Conservation (phyloP, 78 protist genomes). For the Planoprotostelium fungivorum region DNA sequence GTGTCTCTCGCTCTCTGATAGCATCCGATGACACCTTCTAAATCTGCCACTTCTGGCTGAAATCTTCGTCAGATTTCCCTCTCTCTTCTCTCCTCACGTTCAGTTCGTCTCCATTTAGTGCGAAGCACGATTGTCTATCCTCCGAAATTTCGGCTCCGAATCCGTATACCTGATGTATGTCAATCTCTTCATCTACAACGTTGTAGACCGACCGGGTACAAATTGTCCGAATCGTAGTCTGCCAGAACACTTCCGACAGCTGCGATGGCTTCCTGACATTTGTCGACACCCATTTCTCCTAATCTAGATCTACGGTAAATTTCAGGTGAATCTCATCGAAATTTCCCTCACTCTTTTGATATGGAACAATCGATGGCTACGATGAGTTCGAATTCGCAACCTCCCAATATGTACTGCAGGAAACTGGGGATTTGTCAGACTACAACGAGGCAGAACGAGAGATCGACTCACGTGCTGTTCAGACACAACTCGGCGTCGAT, state of each 20-base stretch:
- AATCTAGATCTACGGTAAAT: too few species aligned
- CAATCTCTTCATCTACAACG: background rate
- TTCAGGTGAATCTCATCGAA: too few species aligned
- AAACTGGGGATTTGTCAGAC: too few species aligned
- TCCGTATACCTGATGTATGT: background rate
- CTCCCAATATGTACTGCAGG: slow-evolving; percentile 70
- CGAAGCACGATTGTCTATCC: background rate
- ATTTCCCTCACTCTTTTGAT: slow-evolving; percentile 35
- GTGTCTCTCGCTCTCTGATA: too few species aligned
- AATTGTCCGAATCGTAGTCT: background rate
- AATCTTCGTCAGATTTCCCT: too few species aligned
- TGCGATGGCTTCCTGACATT: background rate
- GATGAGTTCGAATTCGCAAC: slow-evolving; percentile 52
- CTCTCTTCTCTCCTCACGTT: background rate
- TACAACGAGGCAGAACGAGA: too few species aligned
- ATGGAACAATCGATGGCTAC: slow-evolving; percentile 89
- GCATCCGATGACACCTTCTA: too few species aligned
- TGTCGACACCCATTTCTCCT: too few species aligned
- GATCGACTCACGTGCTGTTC: too few species aligned
- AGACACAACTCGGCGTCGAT: too few species aligned
- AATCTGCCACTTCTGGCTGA: too few species aligned
- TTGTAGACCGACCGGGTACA: background rate
- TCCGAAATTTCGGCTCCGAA: background rate
- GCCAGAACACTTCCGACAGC: background rate
- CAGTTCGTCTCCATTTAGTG: background rate